Conservation (phyloP, 2,329 filamentous ascomycete genomes). For the Alternaria sp. region DNA sequence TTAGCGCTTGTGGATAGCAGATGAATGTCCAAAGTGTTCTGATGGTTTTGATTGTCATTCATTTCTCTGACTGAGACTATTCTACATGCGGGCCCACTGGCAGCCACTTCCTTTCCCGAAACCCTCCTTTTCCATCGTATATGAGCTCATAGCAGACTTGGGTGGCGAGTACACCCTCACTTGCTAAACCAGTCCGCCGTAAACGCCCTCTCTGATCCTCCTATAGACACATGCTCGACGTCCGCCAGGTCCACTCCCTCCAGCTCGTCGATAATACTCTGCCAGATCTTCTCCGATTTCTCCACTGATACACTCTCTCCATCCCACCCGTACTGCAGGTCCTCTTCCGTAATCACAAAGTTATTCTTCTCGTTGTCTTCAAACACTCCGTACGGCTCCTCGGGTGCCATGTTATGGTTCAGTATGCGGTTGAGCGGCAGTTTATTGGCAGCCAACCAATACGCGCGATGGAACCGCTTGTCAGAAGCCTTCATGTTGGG, state of each 20-base stretch:
- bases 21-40: neutral
- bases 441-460: constrained; percentile 36
- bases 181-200: neutral
- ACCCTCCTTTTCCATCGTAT: neutral
- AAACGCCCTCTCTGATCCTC: constrained; percentile 1
- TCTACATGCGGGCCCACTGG: neutral
- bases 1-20: neutral
- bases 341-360: constrained; percentile 7
- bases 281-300: constrained; percentile 5
- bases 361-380: constrained; percentile 2
- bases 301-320: neutral
- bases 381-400: constrained; percentile 10
- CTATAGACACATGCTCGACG: constrained; percentile 4
- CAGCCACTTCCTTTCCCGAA: neutral
- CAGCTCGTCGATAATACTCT: neutral
- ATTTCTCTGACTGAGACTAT: neutral
- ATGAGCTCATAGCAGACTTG: neutral
- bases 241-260: neutral
- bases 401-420: neutral
- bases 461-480: constrained; percentile 37
- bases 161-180: neutral
- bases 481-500: constrained; percentile 19
- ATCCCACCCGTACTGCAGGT: constrained; percentile 14
- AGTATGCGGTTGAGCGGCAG: constrained; percentile 19
- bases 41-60: neutral